Conservation (phyloP, 2,329 filamentous ascomycete species). For the Rugonectria rugulosa region DNA sequence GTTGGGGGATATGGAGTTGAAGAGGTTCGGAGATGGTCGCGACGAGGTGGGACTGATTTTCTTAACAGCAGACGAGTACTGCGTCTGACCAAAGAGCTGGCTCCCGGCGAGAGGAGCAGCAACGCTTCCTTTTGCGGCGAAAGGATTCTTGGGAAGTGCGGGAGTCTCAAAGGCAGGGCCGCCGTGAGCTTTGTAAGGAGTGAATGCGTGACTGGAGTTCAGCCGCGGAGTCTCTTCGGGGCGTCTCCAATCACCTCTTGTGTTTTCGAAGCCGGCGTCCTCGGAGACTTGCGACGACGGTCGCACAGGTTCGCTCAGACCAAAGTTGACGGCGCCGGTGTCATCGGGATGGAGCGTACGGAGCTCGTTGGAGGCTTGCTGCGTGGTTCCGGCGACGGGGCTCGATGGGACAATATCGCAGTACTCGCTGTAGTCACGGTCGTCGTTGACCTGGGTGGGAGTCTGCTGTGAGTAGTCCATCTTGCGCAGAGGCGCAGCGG, state of each 20-base stretch:
- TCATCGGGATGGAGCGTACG: constrained; percentile 56
- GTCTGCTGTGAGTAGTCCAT: constrained; percentile 60
- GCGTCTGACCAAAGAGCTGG: constrained; percentile 64
- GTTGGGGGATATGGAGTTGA: constrained; percentile 57
- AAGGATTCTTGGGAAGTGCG: constrained; percentile 56
- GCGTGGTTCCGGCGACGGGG: constrained; percentile 34
- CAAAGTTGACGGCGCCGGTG: constrained; percentile 58
- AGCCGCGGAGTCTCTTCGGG: constrained; percentile 45
- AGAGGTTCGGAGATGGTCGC: constrained; percentile 60
- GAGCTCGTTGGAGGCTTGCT: constrained; percentile 41
- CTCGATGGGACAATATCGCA: constrained; percentile 41
- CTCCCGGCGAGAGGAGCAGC: constrained; percentile 49
- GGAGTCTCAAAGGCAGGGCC: constrained; percentile 57
- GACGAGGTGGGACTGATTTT: constrained; percentile 64
- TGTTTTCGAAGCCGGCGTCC: constrained; percentile 49
- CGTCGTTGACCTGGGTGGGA: constrained; percentile 64
- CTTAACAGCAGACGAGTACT: constrained; percentile 60
- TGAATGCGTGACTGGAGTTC: constrained; percentile 40
- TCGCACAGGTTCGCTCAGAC: constrained; percentile 45
- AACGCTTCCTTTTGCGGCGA: constrained; percentile 46
- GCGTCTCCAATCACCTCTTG: constrained; percentile 49
- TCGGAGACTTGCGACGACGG: constrained; percentile 53
- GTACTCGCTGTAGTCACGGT: constrained; percentile 62
- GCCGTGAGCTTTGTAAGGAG: constrained; percentile 42
- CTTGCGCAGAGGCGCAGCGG: constrained; percentile 36